These are phyloP conservation scores for Nephelium lappaceum DNA, from an alignment of 345 rosid genomes.

Conservation along the genomic window DNA sequence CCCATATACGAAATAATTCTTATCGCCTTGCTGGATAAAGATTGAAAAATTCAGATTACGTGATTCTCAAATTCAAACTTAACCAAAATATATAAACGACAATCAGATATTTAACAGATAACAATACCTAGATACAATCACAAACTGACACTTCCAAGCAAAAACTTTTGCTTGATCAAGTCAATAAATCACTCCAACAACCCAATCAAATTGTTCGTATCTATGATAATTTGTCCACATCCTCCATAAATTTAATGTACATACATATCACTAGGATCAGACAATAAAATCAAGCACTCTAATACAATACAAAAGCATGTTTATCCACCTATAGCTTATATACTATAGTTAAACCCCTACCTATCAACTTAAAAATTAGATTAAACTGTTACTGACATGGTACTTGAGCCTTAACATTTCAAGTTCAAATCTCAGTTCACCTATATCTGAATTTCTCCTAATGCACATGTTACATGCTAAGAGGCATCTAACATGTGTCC, in stretches of 20 bases:
- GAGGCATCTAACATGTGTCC: too few species aligned
- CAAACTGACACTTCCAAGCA: background rate
- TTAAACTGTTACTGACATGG: too few species aligned
- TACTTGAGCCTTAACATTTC: too few species aligned
- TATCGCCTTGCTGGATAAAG: constrained; percentile 57
- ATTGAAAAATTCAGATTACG: constrained; percentile 3
- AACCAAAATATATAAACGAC: background rate
- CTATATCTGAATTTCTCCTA: too few species aligned
- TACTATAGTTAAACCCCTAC: too few species aligned
- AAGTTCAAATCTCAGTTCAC: too few species aligned
- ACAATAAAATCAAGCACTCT: background rate
- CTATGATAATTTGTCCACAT: background rate
- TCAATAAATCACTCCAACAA: background rate
- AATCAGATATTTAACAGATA: background rate
- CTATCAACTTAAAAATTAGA: too few species aligned
- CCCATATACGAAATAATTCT: constrained; percentile 54
- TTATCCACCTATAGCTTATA: too few species aligned
- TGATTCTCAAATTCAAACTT: background rate
- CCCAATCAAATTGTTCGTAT: background rate
- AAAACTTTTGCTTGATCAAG: background rate
- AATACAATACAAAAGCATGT: background rate
- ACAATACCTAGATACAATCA: background rate
- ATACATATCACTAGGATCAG: background rate
- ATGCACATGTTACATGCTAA: too few species aligned
- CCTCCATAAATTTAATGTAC: background rate